Percentiles rank a stretch among this genome's conserved stretches.
These are phyloP conservation scores for Protomyces pachydermus DNA, from an alignment of 1,139 yeast species.

Conservation along the genomic window DNA sequence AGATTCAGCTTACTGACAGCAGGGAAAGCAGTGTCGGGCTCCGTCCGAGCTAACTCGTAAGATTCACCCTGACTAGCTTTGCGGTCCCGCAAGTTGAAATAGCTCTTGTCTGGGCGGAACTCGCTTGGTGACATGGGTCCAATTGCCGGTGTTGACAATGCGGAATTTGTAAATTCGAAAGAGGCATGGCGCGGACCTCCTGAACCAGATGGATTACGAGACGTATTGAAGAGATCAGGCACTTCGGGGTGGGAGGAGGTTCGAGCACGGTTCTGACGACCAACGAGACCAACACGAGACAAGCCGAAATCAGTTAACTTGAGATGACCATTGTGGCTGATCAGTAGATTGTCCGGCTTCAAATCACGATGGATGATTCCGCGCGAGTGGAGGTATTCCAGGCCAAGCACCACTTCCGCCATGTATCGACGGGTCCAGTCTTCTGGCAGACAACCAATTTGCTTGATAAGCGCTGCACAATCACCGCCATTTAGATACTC, in stretches of 20 bases:
- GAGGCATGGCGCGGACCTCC: constrained; percentile 25
- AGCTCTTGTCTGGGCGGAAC: constrained; percentile 10
- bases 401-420: constrained; percentile 87
- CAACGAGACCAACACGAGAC: constrained; percentile 80
- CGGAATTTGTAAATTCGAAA: constrained; percentile 28
- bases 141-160: constrained; percentile 31
- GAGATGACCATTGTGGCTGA: constrained; percentile 80
- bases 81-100: constrained; percentile 17
- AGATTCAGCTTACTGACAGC: constrained; percentile 10
- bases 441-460: constrained; percentile 73
- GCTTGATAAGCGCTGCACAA: constrained; percentile 76
- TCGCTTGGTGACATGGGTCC: constrained; percentile 10
- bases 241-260: constrained; percentile 34
- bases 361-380: constrained; percentile 88
- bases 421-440: constrained; percentile 79
- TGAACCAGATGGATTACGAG: background rate
- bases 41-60: background rate
- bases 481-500: constrained; percentile 97
- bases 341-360: constrained; percentile 88
- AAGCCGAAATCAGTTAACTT: constrained; percentile 94
- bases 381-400: constrained; percentile 76
- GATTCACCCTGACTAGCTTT: constrained; percentile 2
- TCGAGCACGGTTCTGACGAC: constrained; percentile 57
- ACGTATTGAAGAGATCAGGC: constrained; percentile 15
- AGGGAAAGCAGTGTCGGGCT: constrained; percentile 1